Conservation (phyloP, 345 rosid genomes). For the Balakata baccata region DNA sequence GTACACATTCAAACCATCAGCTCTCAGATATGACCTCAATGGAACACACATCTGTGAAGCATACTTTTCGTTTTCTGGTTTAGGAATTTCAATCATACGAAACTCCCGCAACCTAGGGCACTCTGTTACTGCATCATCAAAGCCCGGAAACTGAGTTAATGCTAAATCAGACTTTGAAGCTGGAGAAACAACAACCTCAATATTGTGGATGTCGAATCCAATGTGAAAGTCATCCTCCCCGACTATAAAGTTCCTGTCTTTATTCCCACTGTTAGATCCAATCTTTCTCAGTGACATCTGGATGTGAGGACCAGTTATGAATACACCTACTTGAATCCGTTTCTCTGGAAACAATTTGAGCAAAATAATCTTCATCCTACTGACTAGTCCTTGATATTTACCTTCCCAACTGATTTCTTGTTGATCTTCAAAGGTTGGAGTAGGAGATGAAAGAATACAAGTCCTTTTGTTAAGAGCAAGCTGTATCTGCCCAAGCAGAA, state of each 20-base stretch:
- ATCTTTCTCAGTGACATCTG: slow-evolving; percentile 45
- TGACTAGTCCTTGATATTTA: slow-evolving; percentile 35
- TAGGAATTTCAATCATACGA: slow-evolving; percentile 43
- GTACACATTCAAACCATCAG: slow-evolving; percentile 61
- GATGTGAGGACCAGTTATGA: slow-evolving; percentile 67
- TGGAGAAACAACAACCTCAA: slow-evolving; percentile 66
- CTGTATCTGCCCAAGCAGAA: slow-evolving; percentile 56
- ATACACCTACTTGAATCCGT: slow-evolving; percentile 59
- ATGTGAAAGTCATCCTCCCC: slow-evolving; percentile 44
- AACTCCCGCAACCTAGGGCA: slow-evolving; percentile 46
- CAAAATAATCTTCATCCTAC: slow-evolving; percentile 42
- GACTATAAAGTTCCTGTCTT: slow-evolving; percentile 25
- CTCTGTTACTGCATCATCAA: slow-evolving; percentile 43
- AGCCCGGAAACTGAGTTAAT: slow-evolving; percentile 31
- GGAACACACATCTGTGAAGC: slow-evolving; percentile 48
- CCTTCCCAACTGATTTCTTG: slow-evolving; percentile 36
- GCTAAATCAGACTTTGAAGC: slow-evolving; percentile 41
- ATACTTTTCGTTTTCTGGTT: slow-evolving; percentile 52
- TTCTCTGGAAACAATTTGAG: slow-evolving; percentile 60
- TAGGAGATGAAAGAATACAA: slow-evolving; percentile 31
- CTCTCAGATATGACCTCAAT: slow-evolving; percentile 46
- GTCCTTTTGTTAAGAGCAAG: slow-evolving; percentile 36
- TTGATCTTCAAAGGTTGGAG: slow-evolving; percentile 29
- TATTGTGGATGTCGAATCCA: slow-evolving; percentile 58
- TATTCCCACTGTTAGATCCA: slow-evolving; percentile 26